Percentiles rank a stretch among this genome's conserved stretches.
Evolutionary conservation across 2,329 filamentous ascomycete species (phyloP).

Genomic region (Colletotrichum ledebouriae): DNA sequence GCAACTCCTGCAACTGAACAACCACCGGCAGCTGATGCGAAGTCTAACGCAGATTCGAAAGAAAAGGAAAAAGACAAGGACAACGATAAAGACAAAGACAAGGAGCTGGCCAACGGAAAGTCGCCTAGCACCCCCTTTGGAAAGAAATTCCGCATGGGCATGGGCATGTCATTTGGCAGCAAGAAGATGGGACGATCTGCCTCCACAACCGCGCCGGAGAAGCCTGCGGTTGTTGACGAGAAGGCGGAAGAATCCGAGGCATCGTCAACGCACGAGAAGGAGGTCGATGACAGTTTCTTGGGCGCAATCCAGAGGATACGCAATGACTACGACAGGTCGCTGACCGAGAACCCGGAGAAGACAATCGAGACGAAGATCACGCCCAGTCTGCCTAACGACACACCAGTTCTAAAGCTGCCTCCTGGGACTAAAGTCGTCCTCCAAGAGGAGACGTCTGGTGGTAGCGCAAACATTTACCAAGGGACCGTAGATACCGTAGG

Average conservation of each 20-base stretch:
- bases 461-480: conserved; percentile 88
- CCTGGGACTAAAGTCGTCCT: conserved; percentile 76
- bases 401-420: conserved; percentile 81
- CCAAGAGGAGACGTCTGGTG: conserved; percentile 76
- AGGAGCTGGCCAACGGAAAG: conserved; percentile 67
- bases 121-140: conserved; percentile 76
- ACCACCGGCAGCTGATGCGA: conserved; percentile 60
- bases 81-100: conserved; percentile 55
- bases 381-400: conserved; percentile 79
- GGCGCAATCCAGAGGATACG: conserved; percentile 81
- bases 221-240: conserved; percentile 80
- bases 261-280: conserved; percentile 76
- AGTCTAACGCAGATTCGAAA: conserved; percentile 43
- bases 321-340: conserved; percentile 78
- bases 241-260: conserved; percentile 78
- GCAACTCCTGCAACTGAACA: conserved; percentile 59
- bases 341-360: conserved; percentile 67
- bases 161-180: conserved; percentile 78
- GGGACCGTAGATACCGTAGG: conserved; percentile 86
- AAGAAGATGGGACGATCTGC: conserved; percentile 85
- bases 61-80: conserved; percentile 66
- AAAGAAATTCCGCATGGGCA: conserved; percentile 82
- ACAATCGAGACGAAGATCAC: conserved; percentile 73
- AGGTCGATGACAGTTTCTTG: conserved; percentile 80
- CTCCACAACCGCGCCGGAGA: conserved; percentile 76